Evolutionary conservation across 768 basidiomycete species (phyloP), one percentile per base, ranked within the genome.

Genomic region (Neoboletus magnificus): DNA sequence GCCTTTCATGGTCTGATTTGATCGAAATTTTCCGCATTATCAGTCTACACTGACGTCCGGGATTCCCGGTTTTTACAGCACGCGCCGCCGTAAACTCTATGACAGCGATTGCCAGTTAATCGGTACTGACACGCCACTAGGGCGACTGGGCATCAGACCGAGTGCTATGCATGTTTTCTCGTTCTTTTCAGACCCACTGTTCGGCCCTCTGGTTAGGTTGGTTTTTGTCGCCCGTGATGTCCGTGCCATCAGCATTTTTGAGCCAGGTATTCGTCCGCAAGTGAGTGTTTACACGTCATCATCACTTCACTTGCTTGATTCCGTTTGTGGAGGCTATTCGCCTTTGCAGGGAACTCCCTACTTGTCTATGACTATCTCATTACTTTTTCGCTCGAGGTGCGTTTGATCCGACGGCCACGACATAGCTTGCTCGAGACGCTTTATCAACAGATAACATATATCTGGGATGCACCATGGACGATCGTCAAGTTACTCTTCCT

Each of bases 301-400:
- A 8, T 48, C 27, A 15, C 43, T 18, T 44, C 15, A 8, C 23
- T 10, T 11, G 1, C 20, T 22, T 43, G 20, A 64, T 39, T 20
- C 37, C 20, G 1, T 39, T 6, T 0, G 10, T 20, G 4, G 29
- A 68, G 66, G 43, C 1, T 30, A 2, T 42, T 39, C 33, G 48
- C 58, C 23, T 32, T 66, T 43, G 46, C 62, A 43, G 70, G 68
- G 22, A 40, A 45, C 23, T 45, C 66, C 18, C 36, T 70, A 3
- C 66, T 70, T 6, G 37, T 62, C 8, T 68, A 69, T 20, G 68
- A 70, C 35, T 62, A 68, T 50, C 13, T 70, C 44, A 46, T 70
- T 1, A 72, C 70, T 18, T 7, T 70, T 39, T 29, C 52, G 13
- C 57, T 66, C 52, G 70, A 72, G 56, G 68, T 66, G 30, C 12